Conservation (phyloP, 2,329 filamentous ascomycete genomes). For the Colletotrichum sp. region DNA sequence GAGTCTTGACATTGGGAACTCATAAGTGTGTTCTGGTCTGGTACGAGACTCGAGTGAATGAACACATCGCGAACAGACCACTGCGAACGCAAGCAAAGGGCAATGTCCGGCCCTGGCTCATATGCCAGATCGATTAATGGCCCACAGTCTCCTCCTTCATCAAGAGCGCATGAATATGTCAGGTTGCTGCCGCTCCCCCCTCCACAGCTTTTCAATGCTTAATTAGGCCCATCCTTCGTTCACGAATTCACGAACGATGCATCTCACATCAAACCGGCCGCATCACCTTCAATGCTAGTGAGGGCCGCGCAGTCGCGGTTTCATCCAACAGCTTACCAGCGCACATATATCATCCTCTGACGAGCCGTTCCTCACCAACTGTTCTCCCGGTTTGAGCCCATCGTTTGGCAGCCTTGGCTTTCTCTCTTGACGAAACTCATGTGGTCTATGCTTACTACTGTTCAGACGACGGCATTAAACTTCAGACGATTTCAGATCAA, state of each 20-base stretch:
- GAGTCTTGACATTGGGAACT: not conserved
- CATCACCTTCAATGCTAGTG: not conserved
- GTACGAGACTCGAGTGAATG: not conserved
- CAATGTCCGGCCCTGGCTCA: not conserved
- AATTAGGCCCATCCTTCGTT: not conserved
- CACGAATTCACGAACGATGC: not conserved
- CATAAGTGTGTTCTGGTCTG: not conserved
- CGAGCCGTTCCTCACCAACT: not conserved
- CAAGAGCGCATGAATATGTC: slow-evolving; percentile 7
- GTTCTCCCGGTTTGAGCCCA: not conserved
- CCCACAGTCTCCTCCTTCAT: slow-evolving; percentile 2
- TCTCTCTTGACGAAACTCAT: not conserved
- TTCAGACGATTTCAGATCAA: slow-evolving; percentile 5
- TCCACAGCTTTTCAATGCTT: not conserved
- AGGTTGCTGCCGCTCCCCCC: not conserved
- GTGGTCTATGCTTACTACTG: not conserved
- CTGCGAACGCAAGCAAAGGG: not conserved
- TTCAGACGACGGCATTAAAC: slow-evolving; percentile 14
- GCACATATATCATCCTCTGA: not conserved
- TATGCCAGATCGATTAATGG: not conserved
- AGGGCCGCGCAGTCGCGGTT: not conserved
- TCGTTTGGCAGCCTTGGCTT: slow-evolving; percentile 3
- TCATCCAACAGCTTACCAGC: not conserved
- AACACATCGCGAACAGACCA: not conserved
- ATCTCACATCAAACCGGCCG: not conserved